Percentiles rank a stretch among this genome's conserved stretches.
phyloP scores from a whole-genome alignment of 1,139 yeast genomes.

The Kodamaea plutei region DNA sequence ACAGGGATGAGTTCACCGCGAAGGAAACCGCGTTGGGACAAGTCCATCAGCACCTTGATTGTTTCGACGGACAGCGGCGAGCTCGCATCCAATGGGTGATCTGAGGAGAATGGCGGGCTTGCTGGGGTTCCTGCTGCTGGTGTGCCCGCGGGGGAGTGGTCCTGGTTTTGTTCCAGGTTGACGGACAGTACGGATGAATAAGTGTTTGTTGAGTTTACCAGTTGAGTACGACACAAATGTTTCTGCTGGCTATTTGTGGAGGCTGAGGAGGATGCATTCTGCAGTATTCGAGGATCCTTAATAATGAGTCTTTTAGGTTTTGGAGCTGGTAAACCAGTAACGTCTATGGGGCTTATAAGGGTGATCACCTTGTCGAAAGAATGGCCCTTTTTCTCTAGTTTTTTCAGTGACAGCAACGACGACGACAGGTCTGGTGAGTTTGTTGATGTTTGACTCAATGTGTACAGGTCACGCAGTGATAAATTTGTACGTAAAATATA shows the following conservation, averaged over 20 bases:
- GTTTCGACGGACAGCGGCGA: conserved; percentile 16
- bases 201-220: conserved; percentile 50
- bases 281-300: conserved; percentile 35
- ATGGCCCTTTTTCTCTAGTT: conserved; percentile 23
- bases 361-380: conserved; percentile 55
- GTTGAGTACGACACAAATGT: conserved; percentile 41
- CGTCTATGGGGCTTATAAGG: conserved; percentile 71
- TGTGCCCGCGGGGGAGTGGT: conserved; percentile 3
- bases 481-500: conserved; percentile 53
- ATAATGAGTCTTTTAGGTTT: conserved; percentile 64
- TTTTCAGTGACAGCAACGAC: neutral
- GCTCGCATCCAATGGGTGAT: neutral
- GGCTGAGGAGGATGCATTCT: neutral
- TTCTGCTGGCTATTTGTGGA: conserved; percentile 9
- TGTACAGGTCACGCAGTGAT: conserved; percentile 2
- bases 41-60: conserved; percentile 53
- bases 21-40: conserved; percentile 67
- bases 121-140: conserved; percentile 5
- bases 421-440: conserved; percentile 1
- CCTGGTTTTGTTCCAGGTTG: neutral
- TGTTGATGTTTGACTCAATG: too few species aligned
- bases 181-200: conserved; percentile 9
- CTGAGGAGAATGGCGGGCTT: neutral
- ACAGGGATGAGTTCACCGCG: conserved; percentile 79
- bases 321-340: conserved; percentile 60